Base-by-base conservation (phyloP, 2,329 filamentous ascomycete genomes). In the Didymosphaeria variabile region DNA sequence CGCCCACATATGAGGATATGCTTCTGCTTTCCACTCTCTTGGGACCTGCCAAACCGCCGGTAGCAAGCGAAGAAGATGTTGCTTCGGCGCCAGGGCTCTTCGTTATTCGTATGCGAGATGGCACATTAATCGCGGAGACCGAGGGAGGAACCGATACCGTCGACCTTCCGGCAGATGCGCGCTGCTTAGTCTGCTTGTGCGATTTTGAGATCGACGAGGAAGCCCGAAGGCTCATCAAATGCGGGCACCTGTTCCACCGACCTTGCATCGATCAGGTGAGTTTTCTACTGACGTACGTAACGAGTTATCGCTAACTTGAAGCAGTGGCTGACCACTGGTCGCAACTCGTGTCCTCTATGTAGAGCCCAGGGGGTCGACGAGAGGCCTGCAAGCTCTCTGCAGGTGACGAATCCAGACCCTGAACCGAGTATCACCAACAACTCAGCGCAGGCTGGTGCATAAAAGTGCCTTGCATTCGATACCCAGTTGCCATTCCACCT, bases 1-100 rank as follows among this genome's bases (percentile, higher is more conserved):
- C 88, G 55, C 88, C 88, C 1, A 90, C 88, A 1, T 91, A 91
- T 70, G 88, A 91, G 76, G 88, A 91, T 67, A 91, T 91, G 88
- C 85, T 90, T 72, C 79, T 91, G 47, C 81, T 91, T 4, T 90
- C 88, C 13, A 88, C 87, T 13, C 81, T 91, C 12, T 79, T 91
- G 17, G 89, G 88, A 1, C 88, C 89, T 51, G 88, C 86, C 4
- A 91, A 91, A 71, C 88, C 88, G 2, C 88, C 88, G 3, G 89
- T 91, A 54, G 88, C 88, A 19, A 87, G 84, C 58, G 84, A 87
- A 62, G 86, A 87, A 58, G 89, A 91, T 68, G 82, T 91, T 29
- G 84, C 85, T 55, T 83, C 84, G 47, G 87, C 89, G 17, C 86
- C 87, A 21, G 88, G 88, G 2, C 67, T 90, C 9, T 90, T 86